Evolutionary conservation across 2,329 filamentous ascomycete genomes (phyloP).

Genomic region (Aspergillus calidoustus): DNA sequence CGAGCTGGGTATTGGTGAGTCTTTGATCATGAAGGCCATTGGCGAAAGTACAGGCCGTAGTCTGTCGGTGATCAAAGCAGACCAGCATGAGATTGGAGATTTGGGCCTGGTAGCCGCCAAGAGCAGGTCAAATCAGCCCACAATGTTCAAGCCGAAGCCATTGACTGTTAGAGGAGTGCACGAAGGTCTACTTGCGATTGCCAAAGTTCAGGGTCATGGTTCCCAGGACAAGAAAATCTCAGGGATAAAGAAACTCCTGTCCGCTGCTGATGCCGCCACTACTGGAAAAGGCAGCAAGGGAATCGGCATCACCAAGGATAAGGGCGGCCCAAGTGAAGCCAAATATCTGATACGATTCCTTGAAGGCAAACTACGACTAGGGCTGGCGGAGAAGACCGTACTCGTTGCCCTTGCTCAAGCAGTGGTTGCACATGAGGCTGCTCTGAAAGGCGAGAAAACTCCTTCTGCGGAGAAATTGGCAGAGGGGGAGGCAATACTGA

Average conservation of each 20-base stretch:
- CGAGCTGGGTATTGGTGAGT: constrained; percentile 97
- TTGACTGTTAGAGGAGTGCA: constrained; percentile 86
- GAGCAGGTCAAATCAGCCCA: constrained; percentile 91
- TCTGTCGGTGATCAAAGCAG: constrained; percentile 85
- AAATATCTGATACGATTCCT: constrained; percentile 93
- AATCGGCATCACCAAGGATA: constrained; percentile 86
- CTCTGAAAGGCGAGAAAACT: constrained; percentile 67
- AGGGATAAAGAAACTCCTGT: constrained; percentile 94
- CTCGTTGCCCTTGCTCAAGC: constrained; percentile 89
- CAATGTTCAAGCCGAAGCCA: constrained; percentile 97
- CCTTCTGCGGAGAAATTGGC: constrained; percentile 78
- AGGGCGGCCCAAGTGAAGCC: constrained; percentile 90
- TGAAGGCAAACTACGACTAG: constrained; percentile 90
- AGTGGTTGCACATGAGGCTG: constrained; percentile 79
- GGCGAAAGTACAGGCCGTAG: constrained; percentile 91
- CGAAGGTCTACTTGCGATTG: constrained; percentile 84
- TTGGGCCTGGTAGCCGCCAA: constrained; percentile 93
- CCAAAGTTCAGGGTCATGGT: constrained; percentile 82
- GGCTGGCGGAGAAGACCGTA: constrained; percentile 89
- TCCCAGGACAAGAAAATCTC: constrained; percentile 90
- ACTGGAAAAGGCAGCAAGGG: constrained; percentile 67
- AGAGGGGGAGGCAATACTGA: constrained; percentile 82
- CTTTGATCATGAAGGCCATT: constrained; percentile 97
- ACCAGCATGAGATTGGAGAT: constrained; percentile 96
- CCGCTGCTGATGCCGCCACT: constrained; percentile 77